Conservation (phyloP, 139 green algal genomes). For the Deuterostichococcus epilithicus region DNA sequence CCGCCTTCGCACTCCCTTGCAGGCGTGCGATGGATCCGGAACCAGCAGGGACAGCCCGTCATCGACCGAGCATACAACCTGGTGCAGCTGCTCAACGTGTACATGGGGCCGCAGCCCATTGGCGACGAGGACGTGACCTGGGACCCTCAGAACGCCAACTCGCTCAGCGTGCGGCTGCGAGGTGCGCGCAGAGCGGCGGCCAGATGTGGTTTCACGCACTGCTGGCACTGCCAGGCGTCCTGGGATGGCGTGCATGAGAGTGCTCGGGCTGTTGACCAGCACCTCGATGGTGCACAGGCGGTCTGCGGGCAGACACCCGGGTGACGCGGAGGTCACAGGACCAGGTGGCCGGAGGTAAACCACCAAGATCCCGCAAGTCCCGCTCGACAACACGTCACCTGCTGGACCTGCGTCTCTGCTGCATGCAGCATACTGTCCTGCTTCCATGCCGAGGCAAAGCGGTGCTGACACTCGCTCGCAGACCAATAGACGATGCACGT, state of each 20-base stretch:
- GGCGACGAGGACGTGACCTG: conserved; percentile 48
- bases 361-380: conserved; percentile 6
- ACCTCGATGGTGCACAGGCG: conserved; percentile 9
- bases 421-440: too few relatives aligned
- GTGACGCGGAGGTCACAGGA: conserved; percentile 52
- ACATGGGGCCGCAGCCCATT: conserved; percentile 26
- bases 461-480: too few relatives aligned
- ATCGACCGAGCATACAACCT: conserved; percentile 79
- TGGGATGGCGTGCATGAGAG: background rate
- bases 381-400: too few relatives aligned
- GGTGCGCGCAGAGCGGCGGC: conserved; percentile 8
- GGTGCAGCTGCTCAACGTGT: conserved; percentile 53
- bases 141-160: conserved; percentile 68
- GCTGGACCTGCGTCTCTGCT: too few relatives aligned
- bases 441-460: too few relatives aligned
- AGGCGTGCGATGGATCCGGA: conserved; percentile 44
- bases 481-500: background rate
- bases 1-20: too few relatives aligned
- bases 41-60: conserved; percentile 51
- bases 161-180: conserved; percentile 46
- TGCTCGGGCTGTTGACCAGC: too few relatives aligned
- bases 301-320: conserved; percentile 41
- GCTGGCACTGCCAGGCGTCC: too few relatives aligned
- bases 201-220: too few relatives aligned
- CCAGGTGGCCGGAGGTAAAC: background rate